phyloP scores from a whole-genome alignment of 257 asterid species.

The Sherardia arvensis region DNA sequence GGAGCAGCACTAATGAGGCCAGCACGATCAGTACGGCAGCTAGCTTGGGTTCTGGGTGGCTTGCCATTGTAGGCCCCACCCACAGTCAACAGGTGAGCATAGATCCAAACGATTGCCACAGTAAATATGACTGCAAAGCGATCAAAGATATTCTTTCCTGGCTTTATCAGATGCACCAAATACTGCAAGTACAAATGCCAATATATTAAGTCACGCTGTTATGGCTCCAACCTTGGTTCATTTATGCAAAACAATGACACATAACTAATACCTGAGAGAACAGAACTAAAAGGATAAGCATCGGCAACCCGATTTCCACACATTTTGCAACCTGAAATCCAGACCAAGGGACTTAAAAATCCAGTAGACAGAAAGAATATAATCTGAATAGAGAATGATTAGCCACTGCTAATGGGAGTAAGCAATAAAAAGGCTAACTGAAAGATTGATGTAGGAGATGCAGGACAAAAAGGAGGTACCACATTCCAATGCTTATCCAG shows the following conservation, averaged over 20 bases:
- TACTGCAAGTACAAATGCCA: too few relatives aligned
- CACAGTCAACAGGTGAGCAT: slow-evolving; percentile 72
- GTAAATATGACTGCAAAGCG: slow-evolving; percentile 77
- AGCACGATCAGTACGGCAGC: slow-evolving; percentile 91
- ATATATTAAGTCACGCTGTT: neutral
- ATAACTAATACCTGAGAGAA: slow-evolving; percentile 63
- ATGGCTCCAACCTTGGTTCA: neutral
- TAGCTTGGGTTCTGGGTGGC: slow-evolving; percentile 41
- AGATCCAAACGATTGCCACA: slow-evolving; percentile 71
- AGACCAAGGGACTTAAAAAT: neutral
- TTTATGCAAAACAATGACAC: neutral
- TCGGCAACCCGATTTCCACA: slow-evolving; percentile 90
- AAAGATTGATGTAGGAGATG: neutral
- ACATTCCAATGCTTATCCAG: neutral
- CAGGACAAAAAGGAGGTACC: neutral
- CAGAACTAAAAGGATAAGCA: slow-evolving; percentile 57
- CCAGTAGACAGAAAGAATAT: neutral
- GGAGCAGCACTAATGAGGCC: slow-evolving; percentile 79
- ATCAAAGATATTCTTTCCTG: slow-evolving; percentile 48
- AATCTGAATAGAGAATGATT: neutral
- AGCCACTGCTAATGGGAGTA: neutral
- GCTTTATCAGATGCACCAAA: slow-evolving; percentile 57
- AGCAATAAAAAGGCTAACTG: neutral
- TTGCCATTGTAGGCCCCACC: slow-evolving; percentile 70
- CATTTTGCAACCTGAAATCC: slow-evolving; percentile 60